These are phyloP conservation scores for Fusarium pseudocircinatum DNA, from an alignment of 2,329 filamentous ascomycete species.

Conservation along the genomic window DNA sequence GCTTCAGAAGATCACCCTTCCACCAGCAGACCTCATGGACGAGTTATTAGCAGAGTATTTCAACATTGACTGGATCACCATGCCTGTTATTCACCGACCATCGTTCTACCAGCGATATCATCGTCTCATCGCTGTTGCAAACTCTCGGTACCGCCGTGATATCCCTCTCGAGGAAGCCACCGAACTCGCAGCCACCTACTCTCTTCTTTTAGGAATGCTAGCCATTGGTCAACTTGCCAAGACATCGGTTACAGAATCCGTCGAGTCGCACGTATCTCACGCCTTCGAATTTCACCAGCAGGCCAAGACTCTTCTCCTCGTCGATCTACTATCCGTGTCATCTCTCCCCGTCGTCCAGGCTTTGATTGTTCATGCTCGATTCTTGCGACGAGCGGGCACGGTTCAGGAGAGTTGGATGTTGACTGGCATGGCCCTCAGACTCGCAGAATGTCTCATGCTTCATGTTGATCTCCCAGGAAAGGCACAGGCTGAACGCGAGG, in stretches of 20 bases:
- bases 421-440: conserved; percentile 37
- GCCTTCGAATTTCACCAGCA: conserved; percentile 41
- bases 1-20: conserved; percentile 42
- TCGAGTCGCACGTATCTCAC: conserved; percentile 4
- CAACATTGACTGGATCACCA: conserved; percentile 38
- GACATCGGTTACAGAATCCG: not conserved
- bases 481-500: conserved; percentile 34
- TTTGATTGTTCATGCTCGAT: conserved; percentile 37
- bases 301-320: conserved; percentile 35
- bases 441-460: conserved; percentile 39
- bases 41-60: conserved; percentile 41
- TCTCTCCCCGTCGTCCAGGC: conserved; percentile 40
- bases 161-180: conserved; percentile 41
- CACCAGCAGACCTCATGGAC: conserved; percentile 41
- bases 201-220: conserved; percentile 40
- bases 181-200: conserved; percentile 40
- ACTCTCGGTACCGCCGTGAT: conserved; percentile 42
- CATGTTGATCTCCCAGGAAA: conserved; percentile 38
- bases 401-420: conserved; percentile 40
- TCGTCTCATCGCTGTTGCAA: conserved; percentile 41
- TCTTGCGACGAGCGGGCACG: conserved; percentile 32
- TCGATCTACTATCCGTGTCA: conserved; percentile 33
- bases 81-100: conserved; percentile 39
- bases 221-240: conserved; percentile 40
- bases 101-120: conserved; percentile 41